A percentile compares a stretch with the other conserved stretches of the same genome.
phyloP scores from a whole-genome alignment of 805 yeast genomes.

The Torulaspora microellipsoides region DNA sequence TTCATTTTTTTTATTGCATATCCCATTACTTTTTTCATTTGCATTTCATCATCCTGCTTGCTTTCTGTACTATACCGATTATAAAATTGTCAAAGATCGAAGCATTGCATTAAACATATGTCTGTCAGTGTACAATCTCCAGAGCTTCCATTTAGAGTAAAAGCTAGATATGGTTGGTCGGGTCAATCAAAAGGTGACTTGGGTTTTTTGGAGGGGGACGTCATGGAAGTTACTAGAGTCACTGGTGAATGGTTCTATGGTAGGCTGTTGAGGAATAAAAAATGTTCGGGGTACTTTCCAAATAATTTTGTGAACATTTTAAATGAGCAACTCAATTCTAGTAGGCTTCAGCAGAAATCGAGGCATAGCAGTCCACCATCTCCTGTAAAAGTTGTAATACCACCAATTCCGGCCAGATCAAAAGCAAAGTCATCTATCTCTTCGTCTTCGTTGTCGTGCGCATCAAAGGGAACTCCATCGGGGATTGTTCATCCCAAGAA shows the following conservation, averaged over 20 bases:
- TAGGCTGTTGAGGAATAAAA: slow-evolving; percentile 66
- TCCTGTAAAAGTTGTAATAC: slow-evolving; percentile 13
- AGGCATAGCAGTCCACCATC: slow-evolving; percentile 8
- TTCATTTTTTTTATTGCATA: not conserved
- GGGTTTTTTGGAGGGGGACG: slow-evolving; percentile 91
- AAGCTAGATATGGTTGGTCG: slow-evolving; percentile 88
- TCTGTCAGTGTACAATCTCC: slow-evolving; percentile 27
- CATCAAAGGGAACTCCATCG: not conserved
- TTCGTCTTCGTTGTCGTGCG: not conserved
- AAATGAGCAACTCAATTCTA: slow-evolving; percentile 33
- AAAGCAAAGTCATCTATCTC: slow-evolving; percentile 3
- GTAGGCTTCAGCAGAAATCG: not conserved
- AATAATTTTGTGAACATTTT: slow-evolving; percentile 71
- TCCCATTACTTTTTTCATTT: not conserved
- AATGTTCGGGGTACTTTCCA: slow-evolving; percentile 78
- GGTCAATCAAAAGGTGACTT: slow-evolving; percentile 86
- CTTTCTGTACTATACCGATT: too few species aligned
- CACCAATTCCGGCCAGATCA: slow-evolving; percentile 16
- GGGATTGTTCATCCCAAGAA: not conserved
- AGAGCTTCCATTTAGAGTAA: slow-evolving; percentile 64
- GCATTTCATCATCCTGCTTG: not conserved
- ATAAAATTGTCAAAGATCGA: not conserved
- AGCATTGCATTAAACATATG: slow-evolving; percentile 7
- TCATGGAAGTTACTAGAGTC: slow-evolving; percentile 77
- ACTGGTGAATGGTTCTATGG: slow-evolving; percentile 97